These are phyloP conservation scores for Daedaleopsis nitida DNA, from an alignment of 768 basidiomycete species.

Conservation along the genomic window DNA sequence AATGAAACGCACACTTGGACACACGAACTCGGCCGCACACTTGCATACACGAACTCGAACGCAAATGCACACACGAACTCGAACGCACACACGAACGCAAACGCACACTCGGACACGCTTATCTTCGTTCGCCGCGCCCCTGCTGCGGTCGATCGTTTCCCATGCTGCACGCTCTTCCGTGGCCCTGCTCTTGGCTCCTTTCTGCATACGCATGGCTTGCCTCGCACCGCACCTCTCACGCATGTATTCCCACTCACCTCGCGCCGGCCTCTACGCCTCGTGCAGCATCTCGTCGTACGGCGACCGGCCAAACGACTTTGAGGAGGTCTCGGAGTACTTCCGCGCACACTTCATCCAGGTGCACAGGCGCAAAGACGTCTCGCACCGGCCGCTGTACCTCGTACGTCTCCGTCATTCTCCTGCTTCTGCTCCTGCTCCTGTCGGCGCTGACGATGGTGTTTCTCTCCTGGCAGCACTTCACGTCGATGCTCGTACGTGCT, in stretches of 20 bases:
- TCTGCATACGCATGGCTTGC: neutral
- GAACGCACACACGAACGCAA: too few relatives aligned
- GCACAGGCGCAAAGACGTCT: slow-evolving; percentile 77
- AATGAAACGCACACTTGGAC: too few relatives aligned
- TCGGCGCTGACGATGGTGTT: slow-evolving; percentile 1
- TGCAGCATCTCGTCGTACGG: slow-evolving; percentile 79
- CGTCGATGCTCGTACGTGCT: slow-evolving; percentile 30
- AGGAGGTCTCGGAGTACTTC: slow-evolving; percentile 84
- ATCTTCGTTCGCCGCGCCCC: neutral
- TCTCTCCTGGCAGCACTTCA: slow-evolving; percentile 29
- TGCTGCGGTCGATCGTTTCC: slow-evolving; percentile 9
- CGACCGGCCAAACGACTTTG: slow-evolving; percentile 78
- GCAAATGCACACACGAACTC: too few relatives aligned
- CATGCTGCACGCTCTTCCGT: neutral
- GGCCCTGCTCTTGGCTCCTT: neutral
- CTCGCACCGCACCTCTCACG: neutral
- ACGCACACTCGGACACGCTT: too few relatives aligned
- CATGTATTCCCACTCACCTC: neutral
- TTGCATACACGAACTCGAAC: too few relatives aligned
- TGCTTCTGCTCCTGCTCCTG: slow-evolving; percentile 48
- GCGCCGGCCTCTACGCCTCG: neutral
- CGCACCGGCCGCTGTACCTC: slow-evolving; percentile 71
- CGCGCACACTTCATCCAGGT: slow-evolving; percentile 85
- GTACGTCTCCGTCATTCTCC: slow-evolving; percentile 19
- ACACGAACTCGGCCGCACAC: too few relatives aligned